These are phyloP conservation scores for Carex littledalei DNA, from an alignment of 176 grass and related monocot species.

Conservation along the genomic window DNA sequence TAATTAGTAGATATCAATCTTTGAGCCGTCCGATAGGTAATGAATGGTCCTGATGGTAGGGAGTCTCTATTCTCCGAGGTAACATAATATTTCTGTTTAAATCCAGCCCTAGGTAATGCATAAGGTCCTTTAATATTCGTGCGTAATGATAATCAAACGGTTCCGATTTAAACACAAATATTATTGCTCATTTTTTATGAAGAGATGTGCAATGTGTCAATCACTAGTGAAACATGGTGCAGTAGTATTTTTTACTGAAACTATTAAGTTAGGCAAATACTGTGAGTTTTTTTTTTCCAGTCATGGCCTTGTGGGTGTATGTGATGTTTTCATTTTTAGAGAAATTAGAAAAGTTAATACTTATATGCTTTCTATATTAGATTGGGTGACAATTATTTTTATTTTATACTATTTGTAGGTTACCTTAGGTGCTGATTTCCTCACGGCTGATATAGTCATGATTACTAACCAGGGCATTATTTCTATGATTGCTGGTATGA, in stretches of 20 bases:
- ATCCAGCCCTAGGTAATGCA: too few relatives aligned
- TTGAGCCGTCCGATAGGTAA: too few relatives aligned
- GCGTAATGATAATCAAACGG: too few relatives aligned
- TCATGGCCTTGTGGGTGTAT: neutral
- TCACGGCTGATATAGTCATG: neutral
- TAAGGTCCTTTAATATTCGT: too few relatives aligned
- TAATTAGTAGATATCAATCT: too few relatives aligned
- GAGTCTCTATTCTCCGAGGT: too few relatives aligned
- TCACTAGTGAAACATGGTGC: neutral
- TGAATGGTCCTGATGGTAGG: too few relatives aligned
- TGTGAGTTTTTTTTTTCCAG: neutral
- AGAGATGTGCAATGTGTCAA: neutral
- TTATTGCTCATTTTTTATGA: neutral
- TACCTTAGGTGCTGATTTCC: constrained; percentile 11
- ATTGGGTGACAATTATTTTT: neutral
- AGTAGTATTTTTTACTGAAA: neutral
- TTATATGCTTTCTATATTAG: neutral
- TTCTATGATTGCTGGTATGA: constrained; percentile 57
- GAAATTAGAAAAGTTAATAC: neutral
- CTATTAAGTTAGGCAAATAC: neutral
- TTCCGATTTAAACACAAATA: too few relatives aligned
- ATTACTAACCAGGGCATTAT: too few relatives aligned
- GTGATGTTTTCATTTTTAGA: neutral
- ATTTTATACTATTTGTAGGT: constrained; percentile 3
- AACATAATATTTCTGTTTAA: too few relatives aligned